These are phyloP conservation scores for Zhuliangozyma parablackwelliae DNA, from an alignment of 1,139 yeast genomes.

Conservation along the genomic window DNA sequence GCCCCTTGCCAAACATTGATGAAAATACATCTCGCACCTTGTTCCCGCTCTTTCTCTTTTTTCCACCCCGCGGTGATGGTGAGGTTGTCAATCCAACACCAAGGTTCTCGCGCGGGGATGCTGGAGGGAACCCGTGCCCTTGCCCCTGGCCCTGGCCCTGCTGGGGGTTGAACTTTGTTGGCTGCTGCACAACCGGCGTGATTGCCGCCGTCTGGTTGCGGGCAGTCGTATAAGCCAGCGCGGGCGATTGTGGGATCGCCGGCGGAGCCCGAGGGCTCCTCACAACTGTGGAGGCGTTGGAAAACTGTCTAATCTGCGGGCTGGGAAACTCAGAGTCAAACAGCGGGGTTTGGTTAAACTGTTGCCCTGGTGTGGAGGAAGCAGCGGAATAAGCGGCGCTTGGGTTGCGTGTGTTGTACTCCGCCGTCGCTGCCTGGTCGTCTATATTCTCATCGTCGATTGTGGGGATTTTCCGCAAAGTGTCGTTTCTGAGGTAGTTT, in stretches of 20 bases:
- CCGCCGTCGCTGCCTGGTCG: constrained; percentile 1
- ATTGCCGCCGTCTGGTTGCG: constrained; percentile 32
- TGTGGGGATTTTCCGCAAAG: constrained; percentile 30
- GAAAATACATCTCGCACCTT: constrained; percentile 39
- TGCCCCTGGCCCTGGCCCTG: no score
- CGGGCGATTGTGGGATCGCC: constrained; percentile 6
- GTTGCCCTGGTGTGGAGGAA: background rate
- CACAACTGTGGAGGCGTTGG: constrained; percentile 16
- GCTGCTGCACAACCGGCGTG: constrained; percentile 26
- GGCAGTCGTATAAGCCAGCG: constrained; percentile 1
- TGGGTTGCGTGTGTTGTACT: background rate
- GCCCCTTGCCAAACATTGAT: constrained; percentile 37
- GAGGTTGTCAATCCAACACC: constrained; percentile 19
- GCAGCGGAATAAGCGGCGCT: background rate
- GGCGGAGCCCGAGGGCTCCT: constrained; percentile 18
- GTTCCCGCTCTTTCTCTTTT: constrained; percentile 31
- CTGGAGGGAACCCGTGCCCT: no score
- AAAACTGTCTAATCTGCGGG: constrained; percentile 1
- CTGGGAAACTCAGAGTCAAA: constrained; percentile 1
- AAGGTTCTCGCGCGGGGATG: constrained; percentile 25
- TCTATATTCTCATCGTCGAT: constrained; percentile 28
- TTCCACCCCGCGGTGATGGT: constrained; percentile 14
- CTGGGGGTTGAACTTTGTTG: constrained; percentile 1
- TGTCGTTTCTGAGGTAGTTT: constrained; percentile 18
- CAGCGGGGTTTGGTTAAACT: constrained; percentile 3